Evolutionary conservation across 352 stramenopile genomes (phyloP).

Genomic region (Phytopythium delawarense): DNA sequence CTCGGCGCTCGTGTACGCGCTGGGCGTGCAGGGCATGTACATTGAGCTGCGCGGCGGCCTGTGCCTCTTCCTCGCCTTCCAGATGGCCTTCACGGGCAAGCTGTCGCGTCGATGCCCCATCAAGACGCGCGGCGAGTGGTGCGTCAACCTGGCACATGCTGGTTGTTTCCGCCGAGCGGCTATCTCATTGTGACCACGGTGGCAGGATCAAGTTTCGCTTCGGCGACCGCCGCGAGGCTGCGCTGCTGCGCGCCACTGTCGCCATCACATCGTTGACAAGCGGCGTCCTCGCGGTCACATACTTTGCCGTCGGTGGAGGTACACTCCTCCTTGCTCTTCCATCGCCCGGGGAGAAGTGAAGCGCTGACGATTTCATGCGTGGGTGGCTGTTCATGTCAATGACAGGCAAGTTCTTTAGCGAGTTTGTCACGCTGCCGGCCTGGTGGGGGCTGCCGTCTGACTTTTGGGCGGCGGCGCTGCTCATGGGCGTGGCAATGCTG

Average conservation of each 20-base stretch:
- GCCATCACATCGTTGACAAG: slow-evolving; percentile 59
- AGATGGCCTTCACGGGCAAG: slow-evolving; percentile 80
- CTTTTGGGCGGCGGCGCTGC: slow-evolving; percentile 61
- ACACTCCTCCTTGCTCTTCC: neutral
- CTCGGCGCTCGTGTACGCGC: slow-evolving; percentile 70
- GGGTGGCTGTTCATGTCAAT: neutral
- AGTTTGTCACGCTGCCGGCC: slow-evolving; percentile 60
- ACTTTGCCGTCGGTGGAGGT: slow-evolving; percentile 73
- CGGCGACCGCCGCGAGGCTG: slow-evolving; percentile 38
- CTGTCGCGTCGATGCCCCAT: slow-evolving; percentile 69
- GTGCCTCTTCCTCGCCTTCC: slow-evolving; percentile 76
- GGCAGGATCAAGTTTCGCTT: slow-evolving; percentile 81
- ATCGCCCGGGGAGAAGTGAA: neutral
- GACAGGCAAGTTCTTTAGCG: slow-evolving; percentile 67
- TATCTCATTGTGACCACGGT: neutral
- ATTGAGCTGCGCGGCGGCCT: slow-evolving; percentile 77
- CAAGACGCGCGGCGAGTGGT: slow-evolving; percentile 79
- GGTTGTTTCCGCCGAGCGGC: neutral
- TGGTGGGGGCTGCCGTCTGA: slow-evolving; percentile 54
- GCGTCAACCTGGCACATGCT: neutral
- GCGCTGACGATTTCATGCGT: neutral
- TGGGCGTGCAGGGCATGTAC: slow-evolving; percentile 80
- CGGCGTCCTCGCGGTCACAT: slow-evolving; percentile 62
- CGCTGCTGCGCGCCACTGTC: slow-evolving; percentile 57
- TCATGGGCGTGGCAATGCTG: slow-evolving; percentile 64